phyloP scores from a whole-genome alignment of 192 early-diverging fungal species.

The Backusella psychrophila region DNA sequence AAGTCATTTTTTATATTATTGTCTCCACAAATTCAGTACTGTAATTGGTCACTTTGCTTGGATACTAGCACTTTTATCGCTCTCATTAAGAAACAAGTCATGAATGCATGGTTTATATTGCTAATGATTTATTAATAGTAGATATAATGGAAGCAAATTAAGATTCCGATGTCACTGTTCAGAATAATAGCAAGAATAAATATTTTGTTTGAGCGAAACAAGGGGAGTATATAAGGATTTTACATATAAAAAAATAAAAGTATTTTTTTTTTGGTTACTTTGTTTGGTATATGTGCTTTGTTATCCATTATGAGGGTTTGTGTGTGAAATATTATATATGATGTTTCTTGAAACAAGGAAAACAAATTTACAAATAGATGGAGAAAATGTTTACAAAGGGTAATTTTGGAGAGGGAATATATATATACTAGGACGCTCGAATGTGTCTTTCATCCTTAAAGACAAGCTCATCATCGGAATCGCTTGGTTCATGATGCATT shows the following conservation, averaged over 20 bases:
- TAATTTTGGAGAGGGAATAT: no score
- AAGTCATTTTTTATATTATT: no score
- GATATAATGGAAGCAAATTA: not conserved
- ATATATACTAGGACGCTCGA: not conserved
- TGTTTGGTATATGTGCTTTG: not conserved
- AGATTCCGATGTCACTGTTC: not conserved
- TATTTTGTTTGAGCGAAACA: not conserved
- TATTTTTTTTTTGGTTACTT: not conserved
- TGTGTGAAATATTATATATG: no score
- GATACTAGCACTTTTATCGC: no score
- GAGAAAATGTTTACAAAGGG: not conserved
- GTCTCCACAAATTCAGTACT: no score
- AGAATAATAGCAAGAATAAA: not conserved
- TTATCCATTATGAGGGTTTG: not conserved
- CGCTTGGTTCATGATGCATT: not conserved
- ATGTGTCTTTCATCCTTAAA: not conserved
- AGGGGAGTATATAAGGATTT: not conserved
- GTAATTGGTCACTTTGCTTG: no score
- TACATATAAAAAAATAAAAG: not conserved
- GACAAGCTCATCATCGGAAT: slow-evolving; percentile 7
- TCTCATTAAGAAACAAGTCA: not conserved
- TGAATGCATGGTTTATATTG: no score
- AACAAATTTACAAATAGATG: not conserved
- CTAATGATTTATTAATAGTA: no score
- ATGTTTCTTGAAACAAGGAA: not conserved